Evolutionary conservation across 345 rosid species (phyloP), one percentile per base, ranked within the genome.

Genomic region (Lumnitzera racemosa): DNA sequence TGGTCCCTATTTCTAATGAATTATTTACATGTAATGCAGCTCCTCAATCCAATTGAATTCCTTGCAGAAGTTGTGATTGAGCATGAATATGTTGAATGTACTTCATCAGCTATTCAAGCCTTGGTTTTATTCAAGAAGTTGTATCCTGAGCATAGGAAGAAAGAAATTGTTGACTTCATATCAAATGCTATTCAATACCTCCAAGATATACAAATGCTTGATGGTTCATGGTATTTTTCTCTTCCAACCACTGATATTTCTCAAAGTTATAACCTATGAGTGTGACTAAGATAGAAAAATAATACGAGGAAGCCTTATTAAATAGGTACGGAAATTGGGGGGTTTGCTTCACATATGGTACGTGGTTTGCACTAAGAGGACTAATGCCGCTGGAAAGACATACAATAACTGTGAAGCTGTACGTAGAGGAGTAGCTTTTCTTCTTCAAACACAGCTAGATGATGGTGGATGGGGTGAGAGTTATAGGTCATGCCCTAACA

Each of bases 301-400:
- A 10, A 61, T 16, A 12, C 8, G 46, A 27, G 24, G 13, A 0
- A 27, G 31, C 31, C 24, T 12, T 3, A 11, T 41, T 57, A 12
- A 36, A 17, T 51, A 76, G 78, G 81, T 71, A 72, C 61, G 85
- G 82, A 55, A 59, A 51, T 8, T 80, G 78, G 78, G 82, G 82
- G 49, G 60, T 77, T 15, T 80, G 80, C 46, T 74, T 82, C 61
- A 79, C 57, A 0, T 74, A 82, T 67, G 80, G 71, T 13, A 60
- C 84, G 24, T 77, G 87, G 87, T 79, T 77, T 66, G 84, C 82
- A 17, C 76, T 76, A 12, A 46, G 24, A 47, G 87, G 83, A 4
- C 61, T 81, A 63, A 65, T 60, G 81, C 70, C 0, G 78, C 66
- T 46, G 83, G 83, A 57, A 67, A 81, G 67, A 76, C 72, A 3